phyloP scores from a whole-genome alignment of 208 protist genomes.

The Trypanosoma boissoni region DNA sequence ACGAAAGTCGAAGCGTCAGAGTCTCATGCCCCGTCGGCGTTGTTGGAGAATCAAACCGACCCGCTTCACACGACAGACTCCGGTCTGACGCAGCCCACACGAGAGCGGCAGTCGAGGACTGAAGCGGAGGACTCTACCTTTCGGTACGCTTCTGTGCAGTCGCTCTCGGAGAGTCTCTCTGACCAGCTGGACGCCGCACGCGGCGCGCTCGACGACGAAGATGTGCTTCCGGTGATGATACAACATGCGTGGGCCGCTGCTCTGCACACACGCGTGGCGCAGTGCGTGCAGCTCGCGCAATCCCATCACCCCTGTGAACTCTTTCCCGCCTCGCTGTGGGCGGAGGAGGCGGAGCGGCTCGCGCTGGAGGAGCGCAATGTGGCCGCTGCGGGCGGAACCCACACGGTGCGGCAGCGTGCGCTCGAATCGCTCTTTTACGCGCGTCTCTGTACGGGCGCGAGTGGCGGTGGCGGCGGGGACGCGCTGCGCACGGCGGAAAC shows the following conservation, averaged over 20 bases:
- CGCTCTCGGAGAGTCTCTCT: not conserved
- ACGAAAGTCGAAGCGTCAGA: no score
- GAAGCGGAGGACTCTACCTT: conserved; percentile 9
- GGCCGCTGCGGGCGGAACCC: conserved; percentile 39
- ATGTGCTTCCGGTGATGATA: conserved; percentile 31
- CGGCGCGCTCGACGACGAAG: conserved; percentile 6
- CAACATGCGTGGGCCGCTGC: conserved; percentile 65
- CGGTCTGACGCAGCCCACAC: not conserved
- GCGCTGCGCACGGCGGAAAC: conserved; percentile 47
- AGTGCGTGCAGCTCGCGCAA: no score
- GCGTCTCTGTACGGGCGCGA: no score
- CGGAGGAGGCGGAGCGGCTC: conserved; percentile 44
- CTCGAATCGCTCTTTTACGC: conserved; percentile 63
- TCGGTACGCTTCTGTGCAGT: conserved; percentile 1
- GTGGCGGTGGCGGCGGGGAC: conserved; percentile 52
- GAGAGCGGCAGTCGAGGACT: not conserved
- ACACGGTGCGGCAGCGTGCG: conserved; percentile 60
- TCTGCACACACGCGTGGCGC: conserved; percentile 71
- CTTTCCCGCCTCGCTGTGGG: conserved; percentile 30
- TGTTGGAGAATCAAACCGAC: not conserved
- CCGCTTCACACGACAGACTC: not conserved
- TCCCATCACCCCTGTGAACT: no score
- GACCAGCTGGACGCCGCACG: not conserved
- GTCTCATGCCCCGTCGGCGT: not conserved
- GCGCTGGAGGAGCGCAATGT: conserved; percentile 53